Evolutionary conservation across 2,329 filamentous ascomycete species (phyloP).

Genomic region (Biscogniauxia mediterranea): DNA sequence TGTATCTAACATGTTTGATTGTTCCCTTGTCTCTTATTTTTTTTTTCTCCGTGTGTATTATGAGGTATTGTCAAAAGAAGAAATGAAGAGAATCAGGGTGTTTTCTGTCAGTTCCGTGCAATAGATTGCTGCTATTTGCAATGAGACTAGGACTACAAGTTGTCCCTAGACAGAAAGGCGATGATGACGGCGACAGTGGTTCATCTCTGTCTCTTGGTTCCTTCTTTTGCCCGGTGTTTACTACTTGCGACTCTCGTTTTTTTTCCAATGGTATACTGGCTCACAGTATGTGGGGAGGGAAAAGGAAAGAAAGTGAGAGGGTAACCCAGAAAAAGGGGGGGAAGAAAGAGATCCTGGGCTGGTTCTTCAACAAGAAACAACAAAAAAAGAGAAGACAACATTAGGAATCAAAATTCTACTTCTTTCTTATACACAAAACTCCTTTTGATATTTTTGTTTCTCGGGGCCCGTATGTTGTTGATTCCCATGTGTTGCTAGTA

Average conservation of each 20-base stretch:
- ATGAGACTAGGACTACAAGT: no score
- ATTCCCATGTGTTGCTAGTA: neutral
- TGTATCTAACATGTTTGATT: neutral
- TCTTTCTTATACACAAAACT: neutral
- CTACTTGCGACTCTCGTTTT: neutral
- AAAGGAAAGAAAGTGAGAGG: neutral
- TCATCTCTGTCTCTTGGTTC: neutral
- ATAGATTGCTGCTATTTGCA: no score
- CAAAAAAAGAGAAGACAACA: neutral
- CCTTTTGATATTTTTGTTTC: neutral
- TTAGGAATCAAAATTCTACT: neutral
- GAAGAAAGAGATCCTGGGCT: neutral
- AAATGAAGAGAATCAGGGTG: neutral
- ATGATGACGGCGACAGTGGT: no score
- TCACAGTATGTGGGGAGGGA: neutral
- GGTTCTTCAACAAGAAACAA: no score
- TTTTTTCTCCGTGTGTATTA: neutral
- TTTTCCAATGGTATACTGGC: neutral
- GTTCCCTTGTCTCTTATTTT: neutral
- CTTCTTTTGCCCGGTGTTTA: neutral
- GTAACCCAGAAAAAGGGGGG: neutral
- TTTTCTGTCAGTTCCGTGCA: no score
- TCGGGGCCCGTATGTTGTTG: neutral
- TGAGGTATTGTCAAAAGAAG: neutral
- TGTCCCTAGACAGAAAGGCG: no score